Conservation (phyloP, 306 rosid genomes). For the Prunus mongolica region DNA sequence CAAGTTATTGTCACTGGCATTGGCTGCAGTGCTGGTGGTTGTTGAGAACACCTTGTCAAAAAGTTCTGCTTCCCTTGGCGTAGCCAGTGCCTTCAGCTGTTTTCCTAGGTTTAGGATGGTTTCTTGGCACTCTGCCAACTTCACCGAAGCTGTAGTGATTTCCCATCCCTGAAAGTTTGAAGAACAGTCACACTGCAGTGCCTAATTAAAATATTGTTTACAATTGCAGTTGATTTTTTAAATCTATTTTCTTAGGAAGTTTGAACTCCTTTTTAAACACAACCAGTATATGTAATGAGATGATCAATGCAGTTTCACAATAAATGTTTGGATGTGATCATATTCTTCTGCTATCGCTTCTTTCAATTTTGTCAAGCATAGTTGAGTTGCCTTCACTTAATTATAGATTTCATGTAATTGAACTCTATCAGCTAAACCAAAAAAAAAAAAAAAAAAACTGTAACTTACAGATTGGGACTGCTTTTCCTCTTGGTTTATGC, state of each 20-base stretch:
- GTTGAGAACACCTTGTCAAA: constrained; percentile 39
- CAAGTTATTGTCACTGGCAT: constrained; percentile 33
- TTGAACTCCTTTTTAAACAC: not conserved
- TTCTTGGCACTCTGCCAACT: constrained; percentile 86
- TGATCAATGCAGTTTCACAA: not conserved
- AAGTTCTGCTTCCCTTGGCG: constrained; percentile 51
- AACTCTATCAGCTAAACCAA: not conserved
- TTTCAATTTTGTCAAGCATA: too few species aligned
- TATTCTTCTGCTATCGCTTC: too few species aligned
- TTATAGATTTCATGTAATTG: not conserved
- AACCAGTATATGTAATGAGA: not conserved
- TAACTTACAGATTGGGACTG: constrained; percentile 59
- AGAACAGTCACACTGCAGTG: not conserved
- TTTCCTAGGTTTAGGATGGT: constrained; percentile 65
- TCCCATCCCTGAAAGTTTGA: constrained; percentile 64
- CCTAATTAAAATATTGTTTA: not conserved
- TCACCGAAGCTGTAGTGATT: constrained; percentile 74
- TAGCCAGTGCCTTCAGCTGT: constrained; percentile 71
- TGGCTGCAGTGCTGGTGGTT: constrained; percentile 26
- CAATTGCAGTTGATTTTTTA: not conserved
- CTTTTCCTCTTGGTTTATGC: constrained; percentile 46
- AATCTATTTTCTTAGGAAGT: not conserved
- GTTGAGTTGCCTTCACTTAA: too few species aligned
- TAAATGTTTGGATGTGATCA: too few species aligned
- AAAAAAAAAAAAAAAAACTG: not conserved